Base-by-base conservation (phyloP, 495 filamentous ascomycete genomes). In the Talaromyces wortmannii region DNA sequence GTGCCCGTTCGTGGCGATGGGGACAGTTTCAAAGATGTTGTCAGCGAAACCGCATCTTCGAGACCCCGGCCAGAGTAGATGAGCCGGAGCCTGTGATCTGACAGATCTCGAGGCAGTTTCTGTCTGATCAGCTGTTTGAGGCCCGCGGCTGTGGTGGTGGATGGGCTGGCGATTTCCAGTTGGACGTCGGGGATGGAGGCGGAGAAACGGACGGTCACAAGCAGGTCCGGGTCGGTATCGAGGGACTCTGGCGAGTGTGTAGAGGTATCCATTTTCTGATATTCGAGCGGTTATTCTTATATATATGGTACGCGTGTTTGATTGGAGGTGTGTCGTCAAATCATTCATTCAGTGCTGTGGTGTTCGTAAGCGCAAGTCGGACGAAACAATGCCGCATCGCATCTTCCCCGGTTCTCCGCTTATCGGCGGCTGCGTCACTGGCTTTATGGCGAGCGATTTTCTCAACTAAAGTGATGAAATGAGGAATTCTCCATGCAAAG, bases 21-120 rank as follows among this genome's bases (percentile, higher is more conserved):
- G 2, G 79, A 81, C 17, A 87, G 67, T 48, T 83, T 81, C 11
- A 96, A 75, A 10, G 86, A 87, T 17, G 74, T 58, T 16, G 80
- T 75, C 6, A 96, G 76, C 4, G 84, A 72, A n/a, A 77, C 71
- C 48, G 76, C 69, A 63, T 95, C 90, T 62, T 83, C 79, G 42
- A 97, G 82, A 61, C 92, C 86, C 58, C 89, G 89, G 56, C 92
- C 94, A 53, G 83, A 74, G 71, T 96, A 84, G 67, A 97, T 96
- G 55, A 97, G 84, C 52, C 92, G 88, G 12, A 97, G 81, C 13
- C 87, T 83, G 56, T 81, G 83, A 6, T 77, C 72, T 54, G 79
- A 79, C 50, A 87, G 80, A 46, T 77, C 63, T 10, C 72, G 56
- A 6, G 87, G 81, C 16, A 96, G 86, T 11, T 84, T 78, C 10